Conservation (phyloP, 257 asterid genomes). For the Solanum corneliomulleri region DNA sequence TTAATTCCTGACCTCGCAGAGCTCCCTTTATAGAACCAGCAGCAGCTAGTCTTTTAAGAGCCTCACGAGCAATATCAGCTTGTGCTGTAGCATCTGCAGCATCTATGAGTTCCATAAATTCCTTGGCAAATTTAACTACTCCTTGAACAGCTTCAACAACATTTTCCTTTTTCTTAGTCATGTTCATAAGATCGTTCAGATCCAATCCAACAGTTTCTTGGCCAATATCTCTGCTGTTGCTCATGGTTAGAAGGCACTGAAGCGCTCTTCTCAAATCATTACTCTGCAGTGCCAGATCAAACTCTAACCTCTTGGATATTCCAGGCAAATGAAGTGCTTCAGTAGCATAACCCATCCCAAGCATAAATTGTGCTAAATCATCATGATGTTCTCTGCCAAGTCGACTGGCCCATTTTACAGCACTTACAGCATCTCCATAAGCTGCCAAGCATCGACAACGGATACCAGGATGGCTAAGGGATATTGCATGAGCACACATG, state of each 20-base stretch:
- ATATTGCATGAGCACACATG: constrained; percentile 95
- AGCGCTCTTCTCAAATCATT: constrained; percentile 87
- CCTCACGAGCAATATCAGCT: constrained; percentile 95
- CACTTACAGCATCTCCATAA: constrained; percentile 97
- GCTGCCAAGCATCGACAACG: constrained; percentile 99
- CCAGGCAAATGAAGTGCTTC: constrained; percentile 99
- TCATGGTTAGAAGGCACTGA: constrained; percentile 90
- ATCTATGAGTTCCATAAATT: constrained; percentile 84
- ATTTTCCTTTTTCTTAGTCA: constrained; percentile 75
- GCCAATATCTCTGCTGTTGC: constrained; percentile 96
- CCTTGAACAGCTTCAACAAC: constrained; percentile 98
- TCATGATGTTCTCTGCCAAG: constrained; percentile 98
- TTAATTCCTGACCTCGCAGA: constrained; percentile 72
- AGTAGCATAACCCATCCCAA: constrained; percentile 99
- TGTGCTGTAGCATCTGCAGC: constrained; percentile 99
- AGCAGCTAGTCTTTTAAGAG: constrained; percentile 94
- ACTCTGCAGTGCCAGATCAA: constrained; percentile 96
- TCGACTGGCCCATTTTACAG: constrained; percentile 98
- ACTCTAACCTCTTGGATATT: constrained; percentile 88
- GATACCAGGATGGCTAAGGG: constrained; percentile 95
- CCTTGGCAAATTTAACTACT: constrained; percentile 84
- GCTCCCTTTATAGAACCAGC: constrained; percentile 99
- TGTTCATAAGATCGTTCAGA: constrained; percentile 81
- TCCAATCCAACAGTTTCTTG: constrained; percentile 90
- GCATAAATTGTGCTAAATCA: constrained; percentile 96